Percentiles rank a stretch among this genome's conserved stretches.
Conservation (phyloP, 345 rosid genomes). For the Gossypium thurberi region DNA sequence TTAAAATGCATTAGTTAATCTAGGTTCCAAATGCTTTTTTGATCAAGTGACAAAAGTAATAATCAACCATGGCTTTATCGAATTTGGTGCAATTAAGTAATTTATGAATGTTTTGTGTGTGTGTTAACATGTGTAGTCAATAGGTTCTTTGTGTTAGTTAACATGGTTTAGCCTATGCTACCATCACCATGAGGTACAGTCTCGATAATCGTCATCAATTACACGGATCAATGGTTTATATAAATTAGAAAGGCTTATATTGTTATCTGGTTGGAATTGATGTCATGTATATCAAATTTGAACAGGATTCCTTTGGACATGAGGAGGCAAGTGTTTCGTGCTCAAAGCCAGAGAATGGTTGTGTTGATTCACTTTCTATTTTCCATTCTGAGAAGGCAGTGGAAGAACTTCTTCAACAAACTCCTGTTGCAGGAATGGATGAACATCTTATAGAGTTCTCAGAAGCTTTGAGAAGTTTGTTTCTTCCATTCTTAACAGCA, state of each 20-base stretch:
- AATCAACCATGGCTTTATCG: neutral
- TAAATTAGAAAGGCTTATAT: neutral
- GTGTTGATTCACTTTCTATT: slow-evolving; percentile 36
- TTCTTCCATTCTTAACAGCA: slow-evolving; percentile 7
- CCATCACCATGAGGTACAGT: neutral
- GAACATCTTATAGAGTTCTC: slow-evolving; percentile 94
- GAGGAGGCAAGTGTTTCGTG: slow-evolving; percentile 43
- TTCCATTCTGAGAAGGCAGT: slow-evolving; percentile 83
- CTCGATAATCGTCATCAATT: neutral
- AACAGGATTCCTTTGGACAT: slow-evolving; percentile 40
- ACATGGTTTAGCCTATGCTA: neutral
- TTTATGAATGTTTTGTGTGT: neutral
- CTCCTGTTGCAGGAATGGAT: slow-evolving; percentile 67
- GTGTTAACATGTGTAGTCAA: neutral
- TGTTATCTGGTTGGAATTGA: neutral
- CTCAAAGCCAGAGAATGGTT: slow-evolving; percentile 45
- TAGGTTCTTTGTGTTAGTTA: neutral
- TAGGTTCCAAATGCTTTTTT: neutral
- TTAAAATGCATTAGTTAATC: neutral
- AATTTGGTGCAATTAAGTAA: neutral
- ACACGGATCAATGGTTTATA: neutral
- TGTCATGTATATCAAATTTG: slow-evolving; percentile 8
- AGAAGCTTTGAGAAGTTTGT: slow-evolving; percentile 87
- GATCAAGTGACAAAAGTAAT: neutral
- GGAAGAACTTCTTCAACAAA: slow-evolving; percentile 74